Conservation (phyloP, 2,329 filamentous ascomycete genomes). For the Verticillium dahliae region DNA sequence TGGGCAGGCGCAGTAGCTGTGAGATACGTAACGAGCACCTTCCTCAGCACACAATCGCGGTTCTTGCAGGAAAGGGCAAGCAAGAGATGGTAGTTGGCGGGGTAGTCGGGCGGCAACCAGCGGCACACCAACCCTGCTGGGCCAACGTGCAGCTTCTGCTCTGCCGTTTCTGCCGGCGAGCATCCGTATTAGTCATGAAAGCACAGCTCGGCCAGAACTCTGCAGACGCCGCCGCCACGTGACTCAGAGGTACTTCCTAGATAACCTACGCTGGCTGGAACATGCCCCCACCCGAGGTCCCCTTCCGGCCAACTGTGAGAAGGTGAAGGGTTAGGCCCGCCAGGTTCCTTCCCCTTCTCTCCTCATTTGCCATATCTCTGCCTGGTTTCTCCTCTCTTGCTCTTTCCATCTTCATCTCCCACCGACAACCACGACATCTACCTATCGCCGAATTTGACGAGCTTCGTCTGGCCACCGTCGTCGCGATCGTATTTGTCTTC, state of each 20-base stretch:
- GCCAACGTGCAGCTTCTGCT: not conserved
- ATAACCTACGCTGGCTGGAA: not conserved
- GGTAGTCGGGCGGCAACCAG: not conserved
- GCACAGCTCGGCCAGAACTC: not conserved
- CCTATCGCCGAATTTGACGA: not conserved
- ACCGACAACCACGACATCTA: not conserved
- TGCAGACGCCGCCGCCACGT: not conserved
- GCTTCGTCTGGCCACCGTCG: not conserved
- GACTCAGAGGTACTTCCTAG: not conserved
- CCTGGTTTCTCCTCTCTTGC: not conserved
- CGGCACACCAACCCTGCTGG: not conserved
- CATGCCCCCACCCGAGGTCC: not conserved
- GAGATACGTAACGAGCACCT: not conserved
- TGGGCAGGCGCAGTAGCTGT: conserved; percentile 1
- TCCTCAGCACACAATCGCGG: not conserved
- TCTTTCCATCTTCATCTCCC: not conserved
- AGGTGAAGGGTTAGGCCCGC: not conserved
- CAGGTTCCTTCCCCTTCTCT: not conserved
- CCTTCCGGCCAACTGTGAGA: not conserved
- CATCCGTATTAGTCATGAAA: not conserved
- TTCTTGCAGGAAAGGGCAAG: not conserved
- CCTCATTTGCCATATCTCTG: not conserved
- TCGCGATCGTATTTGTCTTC: not conserved
- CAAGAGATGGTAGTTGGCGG: not conserved
- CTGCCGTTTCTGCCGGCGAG: not conserved